Base-by-base conservation (phyloP, 2,329 filamentous ascomycete genomes). In the Colletotrichum siamense region DNA sequence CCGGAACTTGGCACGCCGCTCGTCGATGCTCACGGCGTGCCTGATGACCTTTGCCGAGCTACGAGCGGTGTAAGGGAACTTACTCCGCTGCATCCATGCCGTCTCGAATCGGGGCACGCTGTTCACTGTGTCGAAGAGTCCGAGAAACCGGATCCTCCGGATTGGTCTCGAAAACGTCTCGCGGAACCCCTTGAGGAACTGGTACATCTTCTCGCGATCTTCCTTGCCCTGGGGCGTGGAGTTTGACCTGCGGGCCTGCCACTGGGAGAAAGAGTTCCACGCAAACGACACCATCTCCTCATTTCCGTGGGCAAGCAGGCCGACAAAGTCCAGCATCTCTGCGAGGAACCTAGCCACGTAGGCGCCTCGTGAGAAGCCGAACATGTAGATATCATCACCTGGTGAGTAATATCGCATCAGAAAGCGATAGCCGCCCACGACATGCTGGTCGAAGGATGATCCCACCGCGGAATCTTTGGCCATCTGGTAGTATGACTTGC, bases 201-300 rank as follows among this genome's bases (percentile, higher is more conserved):
- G 85, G 79, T 94, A 94, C 85, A 95, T 92, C 76, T 92, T 88
- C n/a, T 87, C 87, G 78, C 91, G 89, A 77, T 92, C 85, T 78
- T 84, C 80, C 32, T 84, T 82, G 2, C 84, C 86, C 24, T 86
- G 84, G 0, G 9, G 84, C 82, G 36, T 84, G 80, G 16, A 77
- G 73, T 82, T 81, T 0, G 87, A 85, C 12, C 88, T 85, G 9
- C 93, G 90, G 59, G 89, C 89, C 81, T 95, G 93, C 93, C 93
- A 95, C 81, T 93, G 92, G 9, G 93, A 90, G 80, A 95, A 96
- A 0, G 94, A 93, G 82, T 94, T 96, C 95, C 95, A 97, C 1
- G 94, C 95, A 82, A 98, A 98, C 6, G 90, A 89, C 68, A 95
- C 92, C 92, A 97, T 94, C 79, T 97, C 95, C 81, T 98, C 94